phyloP scores from a whole-genome alignment of 1,284 basidiomycete species.

The Trametes versicolor region DNA sequence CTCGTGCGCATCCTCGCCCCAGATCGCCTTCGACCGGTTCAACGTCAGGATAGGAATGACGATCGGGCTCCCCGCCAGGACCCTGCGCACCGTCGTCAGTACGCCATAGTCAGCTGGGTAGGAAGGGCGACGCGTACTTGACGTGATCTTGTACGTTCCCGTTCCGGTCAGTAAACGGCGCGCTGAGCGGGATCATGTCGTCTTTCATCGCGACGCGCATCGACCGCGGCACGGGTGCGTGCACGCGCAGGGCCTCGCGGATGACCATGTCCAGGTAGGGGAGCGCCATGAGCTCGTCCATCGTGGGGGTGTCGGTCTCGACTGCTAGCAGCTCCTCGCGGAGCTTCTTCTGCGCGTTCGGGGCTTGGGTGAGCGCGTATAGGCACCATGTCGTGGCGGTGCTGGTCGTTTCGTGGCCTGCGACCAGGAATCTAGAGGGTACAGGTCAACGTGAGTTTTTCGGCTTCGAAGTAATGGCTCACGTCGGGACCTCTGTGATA shows the following conservation, averaged over 20 bases:
- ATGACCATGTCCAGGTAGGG: conserved; percentile 74
- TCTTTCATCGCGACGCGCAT: conserved; percentile 63
- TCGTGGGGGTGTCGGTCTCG: conserved; percentile 48
- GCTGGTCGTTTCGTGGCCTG: conserved; percentile 71
- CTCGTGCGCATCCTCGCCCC: conserved; percentile 64
- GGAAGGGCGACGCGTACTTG: no score
- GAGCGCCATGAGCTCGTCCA: conserved; percentile 67
- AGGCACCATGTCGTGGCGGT: conserved; percentile 65
- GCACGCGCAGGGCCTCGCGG: conserved; percentile 74
- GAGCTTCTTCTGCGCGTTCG: conserved; percentile 69
- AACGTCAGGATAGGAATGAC: conserved; percentile 58
- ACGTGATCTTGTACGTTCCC: conserved; percentile 43
- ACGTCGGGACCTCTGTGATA: conserved; percentile 28
- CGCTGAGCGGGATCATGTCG: conserved; percentile 51
- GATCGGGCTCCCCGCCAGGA: conserved; percentile 56
- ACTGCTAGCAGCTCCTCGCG: conserved; percentile 70
- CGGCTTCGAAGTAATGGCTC: conserved; percentile 27
- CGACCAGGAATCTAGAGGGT: conserved; percentile 15
- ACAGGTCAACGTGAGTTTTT: no score
- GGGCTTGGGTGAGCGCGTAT: conserved; percentile 65
- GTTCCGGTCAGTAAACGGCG: conserved; percentile 44
- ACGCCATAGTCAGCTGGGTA: no score
- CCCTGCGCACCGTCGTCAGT: conserved; percentile 41
- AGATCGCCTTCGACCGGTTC: conserved; percentile 57
- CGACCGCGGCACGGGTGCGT: conserved; percentile 67